A percentile compares a stretch with the other conserved stretches of the same genome.
Conservation (phyloP, 306 rosid genomes). For the Lathyrus oleraceus region DNA sequence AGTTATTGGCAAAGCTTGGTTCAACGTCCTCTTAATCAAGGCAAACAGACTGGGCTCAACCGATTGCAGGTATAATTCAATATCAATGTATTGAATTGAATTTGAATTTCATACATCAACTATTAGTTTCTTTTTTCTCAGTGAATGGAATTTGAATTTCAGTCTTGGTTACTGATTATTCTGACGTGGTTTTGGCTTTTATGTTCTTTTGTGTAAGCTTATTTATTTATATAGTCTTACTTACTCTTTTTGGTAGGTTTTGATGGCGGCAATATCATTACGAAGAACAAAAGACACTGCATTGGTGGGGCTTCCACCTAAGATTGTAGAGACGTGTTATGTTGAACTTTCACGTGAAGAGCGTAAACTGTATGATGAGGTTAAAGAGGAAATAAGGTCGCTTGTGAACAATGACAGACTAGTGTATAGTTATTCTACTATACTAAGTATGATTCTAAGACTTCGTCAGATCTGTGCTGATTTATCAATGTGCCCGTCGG, state of each 20-base stretch:
- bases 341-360: slow-evolving; percentile 73
- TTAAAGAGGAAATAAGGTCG: slow-evolving; percentile 49
- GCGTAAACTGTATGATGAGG: slow-evolving; percentile 61
- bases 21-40: slow-evolving; percentile 67
- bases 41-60: slow-evolving; percentile 45
- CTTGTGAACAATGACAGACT: slow-evolving; percentile 32
- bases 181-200: background rate
- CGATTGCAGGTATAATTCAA: slow-evolving; percentile 71
- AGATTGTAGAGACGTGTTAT: slow-evolving; percentile 60
- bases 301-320: slow-evolving; percentile 67
- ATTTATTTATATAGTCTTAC: slow-evolving; percentile 5
- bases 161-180: background rate
- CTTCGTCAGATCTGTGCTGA: slow-evolving; percentile 88
- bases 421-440: slow-evolving; percentile 46
- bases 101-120: background rate
- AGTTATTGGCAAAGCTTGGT: slow-evolving; percentile 67
- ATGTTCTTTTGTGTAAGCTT: background rate
- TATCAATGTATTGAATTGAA: background rate
- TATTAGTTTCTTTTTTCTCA: background rate
- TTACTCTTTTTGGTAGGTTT: slow-evolving; percentile 40
- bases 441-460: slow-evolving; percentile 61
- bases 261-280: slow-evolving; percentile 75
- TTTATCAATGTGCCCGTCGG: slow-evolving; percentile 62
- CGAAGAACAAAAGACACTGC: slow-evolving; percentile 72
- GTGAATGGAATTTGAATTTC: background rate